These are phyloP conservation scores for Lanmaoa rubissima DNA, from an alignment of 768 basidiomycete species.

Conservation along the genomic window DNA sequence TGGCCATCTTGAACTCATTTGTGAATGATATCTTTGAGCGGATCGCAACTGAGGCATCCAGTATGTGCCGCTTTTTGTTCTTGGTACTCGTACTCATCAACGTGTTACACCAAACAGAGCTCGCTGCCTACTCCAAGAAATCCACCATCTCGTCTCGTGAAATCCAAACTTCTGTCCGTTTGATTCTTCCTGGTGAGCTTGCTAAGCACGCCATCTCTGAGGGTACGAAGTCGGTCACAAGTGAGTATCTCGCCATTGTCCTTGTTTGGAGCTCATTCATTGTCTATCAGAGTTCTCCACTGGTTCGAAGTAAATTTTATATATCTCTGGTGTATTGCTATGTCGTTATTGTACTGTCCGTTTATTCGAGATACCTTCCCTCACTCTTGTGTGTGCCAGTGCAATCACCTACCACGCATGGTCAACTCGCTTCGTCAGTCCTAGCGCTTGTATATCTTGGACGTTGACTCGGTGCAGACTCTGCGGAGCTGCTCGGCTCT, in stretches of 20 bases:
- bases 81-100: background rate
- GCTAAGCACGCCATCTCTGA: conserved; percentile 89
- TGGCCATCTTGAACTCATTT: conserved; percentile 82
- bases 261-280: conserved; percentile 6
- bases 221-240: conserved; percentile 73
- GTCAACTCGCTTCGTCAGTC: too few relatives aligned
- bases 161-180: conserved; percentile 81
- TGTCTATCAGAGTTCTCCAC: conserved; percentile 53
- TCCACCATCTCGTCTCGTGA: conserved; percentile 90
- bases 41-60: conserved; percentile 71
- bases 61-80: conserved; percentile 36
- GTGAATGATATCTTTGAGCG: conserved; percentile 86
- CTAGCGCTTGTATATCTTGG: background rate
- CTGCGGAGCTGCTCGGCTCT: background rate
- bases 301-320: conserved; percentile 47
- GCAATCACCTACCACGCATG: background rate
- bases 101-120: conserved; percentile 42
- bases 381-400: background rate
- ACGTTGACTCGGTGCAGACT: background rate
- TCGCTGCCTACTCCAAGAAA: conserved; percentile 86
- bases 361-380: conserved; percentile 33
- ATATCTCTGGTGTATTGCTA: conserved; percentile 32
- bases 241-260: conserved; percentile 35
- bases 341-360: conserved; percentile 31
- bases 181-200: conserved; percentile 83